These are phyloP conservation scores for Pyrenophora graminea DNA, from an alignment of 2,329 filamentous ascomycete genomes.

Conservation along the genomic window DNA sequence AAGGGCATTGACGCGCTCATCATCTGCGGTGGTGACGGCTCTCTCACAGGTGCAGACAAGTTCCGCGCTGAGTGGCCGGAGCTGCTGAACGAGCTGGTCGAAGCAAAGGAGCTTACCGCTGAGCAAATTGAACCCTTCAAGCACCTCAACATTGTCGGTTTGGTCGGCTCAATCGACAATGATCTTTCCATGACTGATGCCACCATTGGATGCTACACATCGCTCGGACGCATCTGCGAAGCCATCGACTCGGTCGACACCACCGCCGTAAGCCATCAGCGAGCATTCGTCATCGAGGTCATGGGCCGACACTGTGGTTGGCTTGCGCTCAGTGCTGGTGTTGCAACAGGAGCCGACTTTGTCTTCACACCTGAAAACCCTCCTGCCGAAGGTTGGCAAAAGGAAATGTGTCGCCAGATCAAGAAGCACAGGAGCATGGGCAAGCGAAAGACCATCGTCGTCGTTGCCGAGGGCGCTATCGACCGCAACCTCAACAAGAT, in stretches of 20 bases:
- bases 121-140: slow-evolving; percentile 76
- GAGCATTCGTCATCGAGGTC: slow-evolving; percentile 92
- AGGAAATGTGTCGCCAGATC: slow-evolving; percentile 35
- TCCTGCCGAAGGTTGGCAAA: slow-evolving; percentile 81
- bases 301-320: slow-evolving; percentile 99
- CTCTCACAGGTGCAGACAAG: slow-evolving; percentile 87
- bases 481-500: slow-evolving; percentile 78
- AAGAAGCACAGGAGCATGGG: slow-evolving; percentile 79
- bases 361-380: slow-evolving; percentile 97
- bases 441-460: slow-evolving; percentile 97
- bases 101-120: slow-evolving; percentile 69
- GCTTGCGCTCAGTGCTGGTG: slow-evolving; percentile 94
- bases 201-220: slow-evolving; percentile 96
- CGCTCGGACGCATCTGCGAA: slow-evolving; percentile 88
- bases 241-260: slow-evolving; percentile 97
- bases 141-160: slow-evolving; percentile 91
- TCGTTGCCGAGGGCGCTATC: slow-evolving; percentile 89
- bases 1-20: slow-evolving; percentile 94
- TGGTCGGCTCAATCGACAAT: slow-evolving; percentile 98
- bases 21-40: slow-evolving; percentile 93
- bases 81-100: slow-evolving; percentile 81
- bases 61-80: slow-evolving; percentile 93
- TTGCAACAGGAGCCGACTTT: slow-evolving; percentile 93
- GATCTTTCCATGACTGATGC: slow-evolving; percentile 96
- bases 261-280: slow-evolving; percentile 89